Conservation (phyloP, 78 protist species). For the Speleostelium caveatum region DNA sequence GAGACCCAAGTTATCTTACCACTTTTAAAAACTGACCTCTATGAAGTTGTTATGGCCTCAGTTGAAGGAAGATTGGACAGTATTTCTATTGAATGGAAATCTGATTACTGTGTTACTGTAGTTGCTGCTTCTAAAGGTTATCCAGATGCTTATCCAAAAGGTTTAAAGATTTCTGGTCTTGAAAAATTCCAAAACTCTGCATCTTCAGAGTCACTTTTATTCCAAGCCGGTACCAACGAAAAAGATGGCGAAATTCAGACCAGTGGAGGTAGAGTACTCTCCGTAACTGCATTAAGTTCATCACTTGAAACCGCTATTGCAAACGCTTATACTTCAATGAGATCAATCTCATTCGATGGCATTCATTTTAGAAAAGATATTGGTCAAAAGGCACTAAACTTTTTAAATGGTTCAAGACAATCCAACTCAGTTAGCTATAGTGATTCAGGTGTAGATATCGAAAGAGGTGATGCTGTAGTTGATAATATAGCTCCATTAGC, state of each 20-base stretch:
- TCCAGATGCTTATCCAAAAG: conserved; percentile 86
- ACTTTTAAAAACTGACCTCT: conserved; percentile 68
- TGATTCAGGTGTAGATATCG: conserved; percentile 90
- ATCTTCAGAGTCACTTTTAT: conserved; percentile 25
- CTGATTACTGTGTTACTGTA: conserved; percentile 78
- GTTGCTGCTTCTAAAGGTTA: conserved; percentile 90
- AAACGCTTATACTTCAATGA: conserved; percentile 48
- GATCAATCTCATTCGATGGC: conserved; percentile 74
- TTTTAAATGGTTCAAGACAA: not conserved
- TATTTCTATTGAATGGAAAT: conserved; percentile 36
- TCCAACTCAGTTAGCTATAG: conserved; percentile 74
- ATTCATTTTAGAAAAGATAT: conserved; percentile 82
- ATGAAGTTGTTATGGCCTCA: conserved; percentile 76
- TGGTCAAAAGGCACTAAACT: conserved; percentile 53
- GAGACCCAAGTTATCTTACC: conserved; percentile 91
- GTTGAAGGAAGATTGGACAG: conserved; percentile 74
- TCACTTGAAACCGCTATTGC: conserved; percentile 67
- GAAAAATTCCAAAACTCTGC: not conserved
- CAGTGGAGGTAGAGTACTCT: conserved; percentile 90
- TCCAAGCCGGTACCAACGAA: conserved; percentile 90
- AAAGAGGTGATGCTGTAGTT: conserved; percentile 87
- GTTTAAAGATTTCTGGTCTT: conserved; percentile 61
- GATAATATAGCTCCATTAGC: conserved; percentile 86
- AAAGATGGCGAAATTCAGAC: conserved; percentile 54
- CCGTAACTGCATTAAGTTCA: conserved; percentile 13